Base-by-base conservation (phyloP, 2,329 filamentous ascomycete genomes). In the Aspergillus felis region DNA sequence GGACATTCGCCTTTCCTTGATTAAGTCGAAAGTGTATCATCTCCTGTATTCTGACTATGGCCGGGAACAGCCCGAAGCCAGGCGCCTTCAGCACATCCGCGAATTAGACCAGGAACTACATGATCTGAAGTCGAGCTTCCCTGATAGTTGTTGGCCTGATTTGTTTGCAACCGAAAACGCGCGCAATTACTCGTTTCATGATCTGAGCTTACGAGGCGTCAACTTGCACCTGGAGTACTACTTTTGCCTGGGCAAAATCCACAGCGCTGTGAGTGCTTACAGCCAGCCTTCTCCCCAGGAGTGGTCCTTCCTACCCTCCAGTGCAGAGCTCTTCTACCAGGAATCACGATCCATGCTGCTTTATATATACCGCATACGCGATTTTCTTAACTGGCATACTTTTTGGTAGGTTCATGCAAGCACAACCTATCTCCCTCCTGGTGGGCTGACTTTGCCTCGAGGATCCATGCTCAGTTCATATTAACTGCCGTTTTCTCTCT, bases 91-190 rank as follows among this genome's bases (percentile, higher is more conserved):
- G 20, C 51, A 61, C 35, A 66, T 68, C 17, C 64, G 66, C 22
- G 63, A 66, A 49, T 12, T 68, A 7, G 66, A 68, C 22, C 52
- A 64, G 17, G 62, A 68, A 44, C 35, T 68, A 20, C 65, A 53
- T 27, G 59, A 59, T 3, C 46, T 68, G 4, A 65, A 61, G 20
- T 42, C 57, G 1, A 59, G 57, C 5, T 68, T 64, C 44, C 64
- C 66, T 1, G 55, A 54, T 8, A 55, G 50, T 2, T 66, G 55
- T 24, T 61, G 60, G 35, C 64, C 65, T 1, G 64, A 68, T 35
- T 22, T 53, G 2, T 66, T 67, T 47, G 59, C 62, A 1, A 64
- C 58, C 0, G 57, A 59, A 24, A 25, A 25, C 24, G 3, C 24
- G 24, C 24, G 24, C 24, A 25, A 25, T 25, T 25, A 25, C 24